Evolutionary conservation across 108 stramenopile species (phyloP).

Genomic region (Asterionellopsis glacialis): DNA sequence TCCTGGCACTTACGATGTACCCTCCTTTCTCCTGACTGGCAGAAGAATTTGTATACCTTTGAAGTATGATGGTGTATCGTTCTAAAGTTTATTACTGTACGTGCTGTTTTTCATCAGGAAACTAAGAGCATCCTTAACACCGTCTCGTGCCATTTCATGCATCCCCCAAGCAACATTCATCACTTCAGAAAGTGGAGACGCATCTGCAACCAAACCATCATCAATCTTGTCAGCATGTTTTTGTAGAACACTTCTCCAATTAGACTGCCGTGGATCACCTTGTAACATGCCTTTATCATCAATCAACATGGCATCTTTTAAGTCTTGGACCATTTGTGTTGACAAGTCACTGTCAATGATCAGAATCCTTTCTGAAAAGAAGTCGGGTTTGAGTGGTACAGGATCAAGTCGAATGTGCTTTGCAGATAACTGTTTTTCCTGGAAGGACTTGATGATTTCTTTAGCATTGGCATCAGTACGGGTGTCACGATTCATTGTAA

Average conservation of each 20-base stretch:
- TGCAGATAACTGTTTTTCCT: neutral
- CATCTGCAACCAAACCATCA: conserved; percentile 24
- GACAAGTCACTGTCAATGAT: conserved; percentile 5
- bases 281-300: conserved; percentile 9
- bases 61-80: no score
- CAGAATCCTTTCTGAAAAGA: conserved; percentile 12
- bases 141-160: conserved; percentile 40
- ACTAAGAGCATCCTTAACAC: conserved; percentile 20
- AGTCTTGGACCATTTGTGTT: conserved; percentile 3
- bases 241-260: conserved; percentile 12
- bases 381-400: conserved; percentile 10
- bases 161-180: conserved; percentile 36
- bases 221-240: neutral
- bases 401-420: conserved; percentile 24
- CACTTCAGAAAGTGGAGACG: conserved; percentile 28
- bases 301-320: conserved; percentile 11
- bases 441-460: neutral
- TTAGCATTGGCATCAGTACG: conserved; percentile 6
- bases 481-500: conserved; percentile 26
- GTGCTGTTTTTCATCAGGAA: conserved; percentile 10
- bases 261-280: conserved; percentile 19
- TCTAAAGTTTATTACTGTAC: no score
- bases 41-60: no score
- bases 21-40: no score
- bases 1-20: no score